Base-by-base conservation (phyloP, 495 filamentous ascomycete species). In the Thermothielavioides terrestris region DNA sequence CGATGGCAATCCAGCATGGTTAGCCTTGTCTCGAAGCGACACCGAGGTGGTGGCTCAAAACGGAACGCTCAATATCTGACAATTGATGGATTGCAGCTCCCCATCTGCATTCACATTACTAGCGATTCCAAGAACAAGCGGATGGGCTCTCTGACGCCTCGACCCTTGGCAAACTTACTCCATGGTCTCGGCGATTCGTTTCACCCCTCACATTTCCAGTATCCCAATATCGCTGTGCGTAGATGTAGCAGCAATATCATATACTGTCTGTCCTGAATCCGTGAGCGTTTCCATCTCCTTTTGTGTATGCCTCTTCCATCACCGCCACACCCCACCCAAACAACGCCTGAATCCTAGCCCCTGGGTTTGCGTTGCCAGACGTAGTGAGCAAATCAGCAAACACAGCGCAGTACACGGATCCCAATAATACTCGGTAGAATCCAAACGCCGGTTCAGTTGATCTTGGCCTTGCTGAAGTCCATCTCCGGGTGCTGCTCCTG, bases 391-490 rank as follows among this genome's bases (percentile, higher is more conserved):
- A 38, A 38, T 3, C 21, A 38, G 10, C 35, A 21, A 8, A 20
- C 35, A 10, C n/a, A n/a, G n/a, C n/a, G n/a, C n/a, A n/a, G n/a
- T 21, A 20, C 35, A 38, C n/a, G 32, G n/a, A 21, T 36, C 10
- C 20, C 7, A 40, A 40, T 10, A 15, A 40, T 3, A 7, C 35
- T 30, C 27, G 14, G 11, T 31, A 14, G 22, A 28, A 26, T 5
- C 2, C 20, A 17, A 23, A 12, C 3, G 1, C 6, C 37, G 18
- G 39, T n/a, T 50, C 25, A 85, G 37, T 71, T 73, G 45, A 92
- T 79, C 75, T 89, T 89, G 32, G 83, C 87, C 25, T 86, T 84
- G 42, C 73, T 79, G 54, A 88, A 86, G 61, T 89, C 89, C 83
- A 85, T 86, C 80, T 96, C 92, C 25, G 75, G 75, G 37, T 77